Evolutionary conservation across 2,329 filamentous ascomycete genomes (phyloP).

Genomic region (Botrytis fabae): DNA sequence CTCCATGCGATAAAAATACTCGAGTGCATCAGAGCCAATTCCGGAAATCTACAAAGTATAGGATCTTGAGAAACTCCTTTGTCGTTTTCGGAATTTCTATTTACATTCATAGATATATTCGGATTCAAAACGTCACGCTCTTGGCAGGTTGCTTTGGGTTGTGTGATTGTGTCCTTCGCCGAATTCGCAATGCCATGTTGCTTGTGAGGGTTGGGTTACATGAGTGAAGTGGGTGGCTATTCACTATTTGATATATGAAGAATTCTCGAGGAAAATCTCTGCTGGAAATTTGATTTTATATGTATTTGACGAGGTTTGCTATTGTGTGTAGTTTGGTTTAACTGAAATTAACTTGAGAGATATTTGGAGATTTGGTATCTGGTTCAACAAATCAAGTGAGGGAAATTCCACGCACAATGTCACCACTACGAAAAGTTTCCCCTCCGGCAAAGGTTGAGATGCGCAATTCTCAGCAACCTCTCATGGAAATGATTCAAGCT

Average conservation of each 20-base stretch:
- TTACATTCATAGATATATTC: background rate
- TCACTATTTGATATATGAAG: background rate
- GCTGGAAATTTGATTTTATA: background rate
- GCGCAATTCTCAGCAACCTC: constrained; percentile 8
- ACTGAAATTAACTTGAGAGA: background rate
- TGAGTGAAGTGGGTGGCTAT: background rate
- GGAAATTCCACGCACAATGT: constrained; percentile 19
- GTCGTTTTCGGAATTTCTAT: background rate
- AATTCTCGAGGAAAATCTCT: background rate
- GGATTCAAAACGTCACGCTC: background rate
- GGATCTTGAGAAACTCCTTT: background rate
- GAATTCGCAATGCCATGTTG: constrained; percentile 7
- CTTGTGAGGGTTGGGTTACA: background rate
- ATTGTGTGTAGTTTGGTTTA: background rate
- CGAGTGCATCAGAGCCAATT: background rate
- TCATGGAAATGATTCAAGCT: constrained; percentile 21
- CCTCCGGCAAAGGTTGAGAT: constrained; percentile 17
- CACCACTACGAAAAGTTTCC: constrained; percentile 23
- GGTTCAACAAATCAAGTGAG: background rate
- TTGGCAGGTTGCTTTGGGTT: constrained; percentile 6
- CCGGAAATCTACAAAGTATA: background rate
- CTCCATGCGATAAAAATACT: constrained; percentile 4
- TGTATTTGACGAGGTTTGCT: background rate
- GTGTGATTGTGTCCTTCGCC: background rate
- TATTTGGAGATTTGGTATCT: background rate